Conservation (phyloP, 163 green algal genomes). For the Chloromonas sp. region DNA sequence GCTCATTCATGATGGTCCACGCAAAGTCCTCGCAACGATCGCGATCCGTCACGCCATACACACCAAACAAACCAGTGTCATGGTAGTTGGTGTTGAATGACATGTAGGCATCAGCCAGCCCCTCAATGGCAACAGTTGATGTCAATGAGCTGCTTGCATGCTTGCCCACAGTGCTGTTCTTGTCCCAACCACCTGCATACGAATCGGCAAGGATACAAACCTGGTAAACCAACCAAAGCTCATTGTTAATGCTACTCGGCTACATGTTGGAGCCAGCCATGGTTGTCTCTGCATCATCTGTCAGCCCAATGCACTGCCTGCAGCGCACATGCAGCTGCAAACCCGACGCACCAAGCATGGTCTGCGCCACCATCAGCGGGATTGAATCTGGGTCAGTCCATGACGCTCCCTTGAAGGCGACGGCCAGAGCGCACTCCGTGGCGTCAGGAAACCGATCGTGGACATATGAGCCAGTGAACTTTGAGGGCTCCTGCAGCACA, state of each 20-base stretch:
- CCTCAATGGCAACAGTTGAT: conserved; percentile 78
- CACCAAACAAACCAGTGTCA: conserved; percentile 95
- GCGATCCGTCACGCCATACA: conserved; percentile 76
- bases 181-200: conserved; percentile 70
- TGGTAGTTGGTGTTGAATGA: conserved; percentile 99
- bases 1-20: conserved; percentile 74
- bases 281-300: too few species aligned
- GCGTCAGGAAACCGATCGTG: conserved; percentile 88
- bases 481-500: conserved; percentile 57
- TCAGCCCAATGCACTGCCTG: too few species aligned
- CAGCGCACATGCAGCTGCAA: too few species aligned
- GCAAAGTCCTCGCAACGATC: conserved; percentile 62
- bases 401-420: conserved; percentile 90
- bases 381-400: conserved; percentile 94
- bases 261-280: too few species aligned
- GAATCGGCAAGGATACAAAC: not conserved
- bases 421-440: conserved; percentile 72
- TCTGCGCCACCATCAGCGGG: conserved; percentile 95
- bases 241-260: too few species aligned
- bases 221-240: too few species aligned
- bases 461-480: conserved; percentile 95
- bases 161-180: conserved; percentile 58
- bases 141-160: conserved; percentile 69
- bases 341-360: conserved; percentile 56
- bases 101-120: conserved; percentile 84